Conservation (phyloP, 257 asterid species). For the Solanum infundibuliforme region DNA sequence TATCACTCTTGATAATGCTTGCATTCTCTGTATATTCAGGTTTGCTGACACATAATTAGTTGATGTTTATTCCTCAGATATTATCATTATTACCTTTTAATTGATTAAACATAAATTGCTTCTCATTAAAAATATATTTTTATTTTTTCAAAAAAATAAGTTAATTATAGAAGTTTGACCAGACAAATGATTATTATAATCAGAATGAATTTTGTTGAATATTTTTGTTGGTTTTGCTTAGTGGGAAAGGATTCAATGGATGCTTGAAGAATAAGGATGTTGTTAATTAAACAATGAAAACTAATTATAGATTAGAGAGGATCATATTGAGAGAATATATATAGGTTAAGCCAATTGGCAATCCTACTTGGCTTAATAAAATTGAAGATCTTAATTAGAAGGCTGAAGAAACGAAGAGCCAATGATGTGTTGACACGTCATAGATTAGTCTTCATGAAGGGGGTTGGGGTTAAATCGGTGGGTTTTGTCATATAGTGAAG, state of each 20-base stretch:
- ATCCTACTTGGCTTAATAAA: not conserved
- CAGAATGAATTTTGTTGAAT: too few relatives aligned
- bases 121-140: too few relatives aligned
- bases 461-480: not conserved
- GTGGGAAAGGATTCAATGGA: not conserved
- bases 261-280: not conserved
- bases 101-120: too few relatives aligned
- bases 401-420: not conserved
- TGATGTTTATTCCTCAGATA: too few relatives aligned
- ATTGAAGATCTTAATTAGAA: not conserved
- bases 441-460: not conserved
- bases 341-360: not conserved
- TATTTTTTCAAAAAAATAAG: too few relatives aligned
- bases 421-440: not conserved
- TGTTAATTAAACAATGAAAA: too few relatives aligned
- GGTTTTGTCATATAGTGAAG: not conserved
- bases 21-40: too few relatives aligned
- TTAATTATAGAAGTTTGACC: too few relatives aligned
- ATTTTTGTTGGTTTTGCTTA: not conserved
- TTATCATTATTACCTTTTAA: too few relatives aligned
- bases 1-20: too few relatives aligned
- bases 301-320: too few relatives aligned
- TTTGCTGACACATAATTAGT: too few relatives aligned
- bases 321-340: not conserved
- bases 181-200: accelerated